These are phyloP conservation scores for Phytopythium aichiense DNA, from an alignment of 352 stramenopile genomes.

Conservation along the genomic window DNA sequence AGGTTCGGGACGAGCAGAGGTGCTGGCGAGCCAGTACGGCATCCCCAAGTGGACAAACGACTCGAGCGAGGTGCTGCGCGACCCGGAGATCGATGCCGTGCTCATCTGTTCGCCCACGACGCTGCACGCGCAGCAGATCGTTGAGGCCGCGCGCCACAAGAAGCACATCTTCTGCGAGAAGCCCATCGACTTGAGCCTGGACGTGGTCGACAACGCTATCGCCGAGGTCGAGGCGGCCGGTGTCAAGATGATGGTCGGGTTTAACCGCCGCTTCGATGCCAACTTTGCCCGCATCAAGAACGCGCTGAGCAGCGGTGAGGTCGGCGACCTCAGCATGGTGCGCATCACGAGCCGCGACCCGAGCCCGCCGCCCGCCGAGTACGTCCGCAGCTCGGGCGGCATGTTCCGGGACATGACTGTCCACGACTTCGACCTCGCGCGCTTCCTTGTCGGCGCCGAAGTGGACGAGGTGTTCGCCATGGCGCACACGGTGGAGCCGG, in stretches of 20 bases:
- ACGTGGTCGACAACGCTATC: slow-evolving; percentile 52
- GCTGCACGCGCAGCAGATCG: slow-evolving; percentile 94
- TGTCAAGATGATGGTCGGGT: slow-evolving; percentile 95
- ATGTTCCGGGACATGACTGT: slow-evolving; percentile 96
- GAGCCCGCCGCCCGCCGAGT: slow-evolving; percentile 31
- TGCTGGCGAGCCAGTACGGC: slow-evolving; percentile 31
- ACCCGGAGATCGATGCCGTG: slow-evolving; percentile 93
- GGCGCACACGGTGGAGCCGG: slow-evolving; percentile 27
- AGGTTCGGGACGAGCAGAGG: slow-evolving; percentile 14
- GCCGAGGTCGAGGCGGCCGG: slow-evolving; percentile 33
- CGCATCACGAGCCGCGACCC: slow-evolving; percentile 69
- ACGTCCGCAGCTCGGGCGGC: slow-evolving; percentile 74
- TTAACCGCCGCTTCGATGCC: slow-evolving; percentile 93
- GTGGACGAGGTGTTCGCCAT: slow-evolving; percentile 49
- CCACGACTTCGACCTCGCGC: slow-evolving; percentile 94
- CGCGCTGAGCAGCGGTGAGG: slow-evolving; percentile 81
- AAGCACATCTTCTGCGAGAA: slow-evolving; percentile 98
- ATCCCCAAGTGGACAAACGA: slow-evolving; percentile 66
- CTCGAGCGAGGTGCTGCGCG: slow-evolving; percentile 89
- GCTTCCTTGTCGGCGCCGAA: slow-evolving; percentile 87
- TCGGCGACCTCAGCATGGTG: slow-evolving; percentile 86
- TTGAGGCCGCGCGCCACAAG: slow-evolving; percentile 84
- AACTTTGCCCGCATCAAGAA: slow-evolving; percentile 91
- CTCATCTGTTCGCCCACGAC: slow-evolving; percentile 95
- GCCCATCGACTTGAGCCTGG: slow-evolving; percentile 91